These are phyloP conservation scores for Pulveroboletus sp. DNA, from an alignment of 768 basidiomycete genomes.

Conservation along the genomic window DNA sequence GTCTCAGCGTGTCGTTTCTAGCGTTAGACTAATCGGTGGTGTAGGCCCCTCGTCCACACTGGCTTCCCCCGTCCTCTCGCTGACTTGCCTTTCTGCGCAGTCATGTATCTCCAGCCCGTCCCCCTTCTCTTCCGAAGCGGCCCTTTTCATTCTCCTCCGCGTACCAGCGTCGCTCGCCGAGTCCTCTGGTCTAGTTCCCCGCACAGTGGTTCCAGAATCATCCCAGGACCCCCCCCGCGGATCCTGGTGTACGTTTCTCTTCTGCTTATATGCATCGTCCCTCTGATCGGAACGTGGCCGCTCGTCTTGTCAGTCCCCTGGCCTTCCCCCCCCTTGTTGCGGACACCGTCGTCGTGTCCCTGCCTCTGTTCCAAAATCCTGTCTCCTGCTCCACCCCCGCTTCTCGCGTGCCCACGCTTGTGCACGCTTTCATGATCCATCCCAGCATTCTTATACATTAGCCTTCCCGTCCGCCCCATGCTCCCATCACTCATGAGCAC, in stretches of 20 bases:
- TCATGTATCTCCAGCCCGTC: constrained; percentile 2
- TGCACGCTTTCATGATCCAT: constrained; percentile 15
- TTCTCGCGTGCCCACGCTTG: constrained; percentile 11
- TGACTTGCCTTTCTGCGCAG: constrained; percentile 15
- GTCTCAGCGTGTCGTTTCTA: constrained; percentile 22
- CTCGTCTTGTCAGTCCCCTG: constrained; percentile 5
- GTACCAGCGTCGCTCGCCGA: neutral
- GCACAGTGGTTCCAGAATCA: constrained; percentile 26
- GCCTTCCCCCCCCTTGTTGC: neutral
- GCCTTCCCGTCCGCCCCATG: neutral
- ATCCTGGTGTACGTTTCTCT: constrained; percentile 19
- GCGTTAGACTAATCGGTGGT: constrained; percentile 21
- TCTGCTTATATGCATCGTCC: constrained; percentile 23
- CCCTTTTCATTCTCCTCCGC: constrained; percentile 8
- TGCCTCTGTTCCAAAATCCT: constrained; percentile 1
- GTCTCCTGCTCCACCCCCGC: constrained; percentile 1
- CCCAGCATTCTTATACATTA: constrained; percentile 15
- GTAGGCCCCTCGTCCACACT: constrained; percentile 10
- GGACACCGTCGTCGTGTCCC: constrained; percentile 10
- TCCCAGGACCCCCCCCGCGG: constrained; percentile 29
- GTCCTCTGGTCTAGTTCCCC: constrained; percentile 25
- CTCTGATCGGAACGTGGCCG: constrained; percentile 16
- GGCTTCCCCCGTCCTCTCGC: constrained; percentile 10
- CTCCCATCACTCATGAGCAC: constrained; percentile 21
- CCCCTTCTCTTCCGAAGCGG: constrained; percentile 1